Percentiles rank a stretch among this genome's conserved stretches.
phyloP scores from a whole-genome alignment of 257 asterid species.

The Plantago major region DNA sequence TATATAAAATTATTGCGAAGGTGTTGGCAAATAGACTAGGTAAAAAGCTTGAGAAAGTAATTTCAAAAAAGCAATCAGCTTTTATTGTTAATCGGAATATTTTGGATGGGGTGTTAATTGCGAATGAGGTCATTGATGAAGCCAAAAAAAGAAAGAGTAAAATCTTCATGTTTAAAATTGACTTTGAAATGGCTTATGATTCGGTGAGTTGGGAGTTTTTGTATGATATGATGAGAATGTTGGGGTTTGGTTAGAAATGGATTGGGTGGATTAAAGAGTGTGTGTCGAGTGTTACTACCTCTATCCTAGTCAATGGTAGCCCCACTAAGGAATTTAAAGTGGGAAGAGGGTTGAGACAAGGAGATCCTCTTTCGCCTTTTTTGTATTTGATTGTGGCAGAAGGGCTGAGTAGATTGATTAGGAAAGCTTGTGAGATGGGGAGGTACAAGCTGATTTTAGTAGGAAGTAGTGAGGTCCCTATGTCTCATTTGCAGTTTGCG shows the following conservation, averaged over 20 bases:
- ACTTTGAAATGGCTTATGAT: neutral
- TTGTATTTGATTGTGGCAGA: neutral
- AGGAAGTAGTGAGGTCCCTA: neutral
- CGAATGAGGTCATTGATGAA: neutral
- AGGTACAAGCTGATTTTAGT: neutral
- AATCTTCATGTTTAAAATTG: neutral
- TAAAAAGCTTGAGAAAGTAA: neutral
- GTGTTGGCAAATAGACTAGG: neutral
- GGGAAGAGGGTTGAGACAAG: neutral
- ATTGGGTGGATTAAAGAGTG: neutral
- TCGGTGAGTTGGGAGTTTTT: neutral
- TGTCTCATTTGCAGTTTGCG: neutral
- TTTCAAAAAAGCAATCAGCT: neutral
- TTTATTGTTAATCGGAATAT: neutral
- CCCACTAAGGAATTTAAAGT: neutral
- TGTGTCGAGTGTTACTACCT: neutral
- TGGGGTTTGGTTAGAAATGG: neutral
- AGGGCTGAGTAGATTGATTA: neutral
- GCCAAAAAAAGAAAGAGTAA: neutral
- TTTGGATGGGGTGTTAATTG: neutral
- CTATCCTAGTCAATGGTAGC: neutral
- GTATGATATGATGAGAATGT: neutral
- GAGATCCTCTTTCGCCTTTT: neutral
- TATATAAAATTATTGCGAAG: neutral
- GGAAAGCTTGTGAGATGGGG: too few species aligned